These are phyloP conservation scores for Trichoderma gamsii DNA, from an alignment of 495 filamentous ascomycete genomes.

Conservation along the genomic window DNA sequence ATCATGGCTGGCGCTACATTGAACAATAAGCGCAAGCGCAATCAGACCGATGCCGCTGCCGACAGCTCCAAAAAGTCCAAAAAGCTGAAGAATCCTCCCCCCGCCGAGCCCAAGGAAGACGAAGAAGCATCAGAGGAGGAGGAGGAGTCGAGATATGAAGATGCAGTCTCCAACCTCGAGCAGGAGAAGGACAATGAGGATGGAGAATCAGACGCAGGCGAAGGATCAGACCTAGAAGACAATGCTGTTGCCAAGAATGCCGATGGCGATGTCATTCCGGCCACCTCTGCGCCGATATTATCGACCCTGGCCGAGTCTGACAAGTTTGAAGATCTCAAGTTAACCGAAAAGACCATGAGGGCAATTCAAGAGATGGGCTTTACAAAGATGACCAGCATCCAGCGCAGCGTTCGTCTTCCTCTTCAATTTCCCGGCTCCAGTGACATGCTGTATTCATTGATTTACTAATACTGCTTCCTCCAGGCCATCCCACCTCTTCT, in stretches of 20 bases:
- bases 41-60: slow-evolving; percentile 30
- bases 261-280: slow-evolving; percentile 22
- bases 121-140: slow-evolving; percentile 30
- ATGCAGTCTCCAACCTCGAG: slow-evolving; percentile 21
- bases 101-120: slow-evolving; percentile 23
- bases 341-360: slow-evolving; percentile 80
- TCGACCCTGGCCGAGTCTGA: slow-evolving; percentile 26
- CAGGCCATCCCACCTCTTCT: slow-evolving; percentile 17
- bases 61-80: slow-evolving; percentile 24
- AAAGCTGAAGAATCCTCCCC: slow-evolving; percentile 27
- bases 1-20: slow-evolving; percentile 24
- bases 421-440: not conserved
- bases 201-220: slow-evolving; percentile 17
- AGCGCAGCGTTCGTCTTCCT: slow-evolving; percentile 52
- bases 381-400: slow-evolving; percentile 93
- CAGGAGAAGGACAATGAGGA: slow-evolving; percentile 20
- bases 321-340: slow-evolving; percentile 71
- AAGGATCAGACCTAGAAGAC: slow-evolving; percentile 23
- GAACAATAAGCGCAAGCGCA: slow-evolving; percentile 46
- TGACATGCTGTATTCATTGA: not conserved
- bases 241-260: slow-evolving; percentile 23
- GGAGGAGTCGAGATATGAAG: slow-evolving; percentile 22
- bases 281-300: slow-evolving; percentile 17
- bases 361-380: slow-evolving; percentile 90
- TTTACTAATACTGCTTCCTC: not conserved